Evolutionary conservation across 2,329 filamentous ascomycete species (phyloP).

Genomic region (Esteya vermicola): DNA sequence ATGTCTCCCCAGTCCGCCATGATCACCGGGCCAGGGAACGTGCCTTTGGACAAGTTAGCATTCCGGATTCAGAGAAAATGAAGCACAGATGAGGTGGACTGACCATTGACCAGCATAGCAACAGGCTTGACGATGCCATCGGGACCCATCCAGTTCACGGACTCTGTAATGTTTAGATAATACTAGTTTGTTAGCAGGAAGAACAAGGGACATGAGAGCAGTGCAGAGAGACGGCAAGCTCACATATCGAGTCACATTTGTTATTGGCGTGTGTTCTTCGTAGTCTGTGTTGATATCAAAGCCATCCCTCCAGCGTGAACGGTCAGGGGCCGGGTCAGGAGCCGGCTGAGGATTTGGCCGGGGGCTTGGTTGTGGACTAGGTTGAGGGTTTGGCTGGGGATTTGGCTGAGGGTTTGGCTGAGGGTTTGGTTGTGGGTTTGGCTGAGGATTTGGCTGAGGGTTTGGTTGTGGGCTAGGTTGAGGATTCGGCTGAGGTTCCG

Average conservation of each 20-base stretch:
- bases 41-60: background rate
- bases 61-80: too few species aligned
- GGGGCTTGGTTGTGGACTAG: too few species aligned
- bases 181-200: constrained; percentile 7
- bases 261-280: constrained; percentile 5
- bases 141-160: constrained; percentile 8
- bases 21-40: constrained; percentile 8
- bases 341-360: too few species aligned
- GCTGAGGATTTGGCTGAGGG: too few species aligned
- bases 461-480: too few species aligned
- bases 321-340: constrained; percentile 7
- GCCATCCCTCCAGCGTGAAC: constrained; percentile 6
- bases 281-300: constrained; percentile 12
- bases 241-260: constrained; percentile 6
- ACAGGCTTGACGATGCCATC: constrained; percentile 8
- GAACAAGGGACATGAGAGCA: background rate
- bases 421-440: too few species aligned
- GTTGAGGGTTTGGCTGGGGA: too few species aligned
- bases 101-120: constrained; percentile 11
- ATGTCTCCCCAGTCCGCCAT: constrained; percentile 11
- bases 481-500: too few species aligned
- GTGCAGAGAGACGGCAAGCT: too few species aligned
- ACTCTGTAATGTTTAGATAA: constrained; percentile 6
- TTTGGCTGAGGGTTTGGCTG: too few species aligned
- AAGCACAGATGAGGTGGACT: background rate